Base-by-base conservation (phyloP, 305 asterid species). In the Lippia alba region DNA sequence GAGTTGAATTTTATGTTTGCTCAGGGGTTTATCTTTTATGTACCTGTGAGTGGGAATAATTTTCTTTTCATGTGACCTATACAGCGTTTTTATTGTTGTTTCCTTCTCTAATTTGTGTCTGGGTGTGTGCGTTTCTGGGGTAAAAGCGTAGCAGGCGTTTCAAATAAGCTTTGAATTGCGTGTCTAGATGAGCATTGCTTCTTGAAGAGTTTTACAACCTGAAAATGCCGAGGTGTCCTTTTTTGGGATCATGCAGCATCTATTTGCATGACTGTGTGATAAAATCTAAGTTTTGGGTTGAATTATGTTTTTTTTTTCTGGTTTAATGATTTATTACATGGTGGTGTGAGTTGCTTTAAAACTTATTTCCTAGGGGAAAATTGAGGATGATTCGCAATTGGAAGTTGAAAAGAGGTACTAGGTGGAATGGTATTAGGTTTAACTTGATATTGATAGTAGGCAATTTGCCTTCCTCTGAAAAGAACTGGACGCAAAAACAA, bases 1-100 rank as follows among this genome's bases (percentile, higher is more conserved):
- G 53, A 12, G 66, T 36, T 70, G 57, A 12, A 33, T 17, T 54
- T 54, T 69, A 15, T 58, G 61, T 18, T 19, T 76, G 51, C 55
- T 50, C 33, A 36, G 76, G 15, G 46, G 45, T 66, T 69, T 44
- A 44, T 56, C 11, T 73, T 66, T 69, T 44, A 44, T 56, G 15
- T 73, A 48, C 41, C 30, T 69, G 20, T 57, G 44, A 56, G 20
- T 36, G 7, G 44, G 60, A 61, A 57, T 72, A 40, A 61, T n/a
- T 36, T 11, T 5, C 41, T 44, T 66, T 55, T 50, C 24, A 17
- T 18, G 48, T 60, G 50, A 45, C 3, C n/a, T 24, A 32, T 10
- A 30, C 18, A 32, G 12, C 7, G 17, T 57, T 53, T 12, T 56
- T 50, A 49, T 9, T 39, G 30, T 36, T 19, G 19, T 33, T 51